Percentiles rank a stretch among this genome's conserved stretches.
Evolutionary conservation across 352 stramenopile species (phyloP).

Genomic region (Ophiocytium majus): DNA sequence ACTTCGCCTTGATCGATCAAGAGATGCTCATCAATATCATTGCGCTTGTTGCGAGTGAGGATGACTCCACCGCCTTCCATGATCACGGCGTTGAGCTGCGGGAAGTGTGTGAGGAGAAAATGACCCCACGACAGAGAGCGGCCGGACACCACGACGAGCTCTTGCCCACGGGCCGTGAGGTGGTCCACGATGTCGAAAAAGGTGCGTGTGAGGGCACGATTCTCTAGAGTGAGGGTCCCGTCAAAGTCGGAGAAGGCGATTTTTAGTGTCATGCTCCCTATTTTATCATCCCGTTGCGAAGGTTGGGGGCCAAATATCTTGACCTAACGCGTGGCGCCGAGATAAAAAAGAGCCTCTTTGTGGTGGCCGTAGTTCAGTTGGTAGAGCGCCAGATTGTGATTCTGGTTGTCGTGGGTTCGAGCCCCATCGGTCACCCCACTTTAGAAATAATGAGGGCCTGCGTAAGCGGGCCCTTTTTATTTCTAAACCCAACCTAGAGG

Average conservation of each 20-base stretch:
- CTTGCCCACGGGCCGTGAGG: not conserved
- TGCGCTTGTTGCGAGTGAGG: not conserved
- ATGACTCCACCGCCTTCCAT: conserved; percentile 16
- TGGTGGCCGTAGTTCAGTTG: too few relatives aligned
- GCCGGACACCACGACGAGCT: not conserved
- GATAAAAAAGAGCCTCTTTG: too few relatives aligned
- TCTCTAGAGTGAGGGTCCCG: not conserved
- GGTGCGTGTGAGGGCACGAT: not conserved
- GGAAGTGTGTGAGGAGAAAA: conserved; percentile 5
- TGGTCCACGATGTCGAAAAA: conserved; percentile 12
- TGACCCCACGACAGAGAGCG: not conserved
- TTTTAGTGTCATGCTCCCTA: conserved; percentile 9
- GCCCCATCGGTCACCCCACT: too few relatives aligned
- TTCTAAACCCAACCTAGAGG: too few relatives aligned
- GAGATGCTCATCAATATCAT: not conserved
- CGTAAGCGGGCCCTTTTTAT: too few relatives aligned
- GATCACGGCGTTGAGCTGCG: not conserved
- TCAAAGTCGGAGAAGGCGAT: conserved; percentile 8
- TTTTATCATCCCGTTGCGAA: too few relatives aligned
- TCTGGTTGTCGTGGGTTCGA: too few relatives aligned
- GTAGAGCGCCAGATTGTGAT: too few relatives aligned
- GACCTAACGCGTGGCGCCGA: too few relatives aligned
- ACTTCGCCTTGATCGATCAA: not conserved
- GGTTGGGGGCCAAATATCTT: too few relatives aligned
- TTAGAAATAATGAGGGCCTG: too few relatives aligned